phyloP scores from a whole-genome alignment of 2,329 filamentous ascomycete genomes.

The Drechslera avenae region DNA sequence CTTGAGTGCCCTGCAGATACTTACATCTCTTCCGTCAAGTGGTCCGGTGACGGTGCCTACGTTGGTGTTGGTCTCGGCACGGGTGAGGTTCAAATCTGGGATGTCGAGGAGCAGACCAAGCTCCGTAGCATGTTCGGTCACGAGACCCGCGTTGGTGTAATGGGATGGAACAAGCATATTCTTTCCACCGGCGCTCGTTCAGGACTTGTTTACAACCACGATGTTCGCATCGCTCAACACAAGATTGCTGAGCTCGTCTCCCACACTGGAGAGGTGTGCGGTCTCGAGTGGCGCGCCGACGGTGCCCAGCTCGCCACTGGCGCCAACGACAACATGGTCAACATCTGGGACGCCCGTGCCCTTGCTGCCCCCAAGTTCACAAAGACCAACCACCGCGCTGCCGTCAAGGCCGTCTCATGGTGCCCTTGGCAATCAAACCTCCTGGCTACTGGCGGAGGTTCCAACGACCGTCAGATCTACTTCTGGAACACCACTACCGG shows the following conservation, averaged over 20 bases:
- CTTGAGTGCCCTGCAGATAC: slow-evolving; percentile 88
- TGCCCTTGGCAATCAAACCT: slow-evolving; percentile 95
- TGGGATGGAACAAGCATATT: slow-evolving; percentile 98
- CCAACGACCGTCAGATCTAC: slow-evolving; percentile 97
- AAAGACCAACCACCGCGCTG: slow-evolving; percentile 99
- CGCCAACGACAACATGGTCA: slow-evolving; percentile 98
- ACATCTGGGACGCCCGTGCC: slow-evolving; percentile 97
- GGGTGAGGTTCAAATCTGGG: slow-evolving; percentile 99
- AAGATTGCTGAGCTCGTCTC: slow-evolving; percentile 97
- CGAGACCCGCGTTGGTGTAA: slow-evolving; percentile 93
- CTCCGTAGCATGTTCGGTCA: slow-evolving; percentile 98
- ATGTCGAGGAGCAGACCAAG: slow-evolving; percentile 92
- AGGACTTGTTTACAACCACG: slow-evolving; percentile 96
- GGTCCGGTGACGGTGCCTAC: slow-evolving; percentile 96
- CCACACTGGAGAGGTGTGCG: slow-evolving; percentile 97
- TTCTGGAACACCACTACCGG: slow-evolving; percentile 99
- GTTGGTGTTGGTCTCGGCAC: slow-evolving; percentile 93
- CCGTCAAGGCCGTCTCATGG: slow-evolving; percentile 97
- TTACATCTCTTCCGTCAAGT: slow-evolving; percentile 97
- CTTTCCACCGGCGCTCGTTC: slow-evolving; percentile 93
- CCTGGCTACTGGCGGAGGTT: slow-evolving; percentile 88
- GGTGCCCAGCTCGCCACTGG: slow-evolving; percentile 96
- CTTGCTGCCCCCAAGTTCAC: slow-evolving; percentile 95
- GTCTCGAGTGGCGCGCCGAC: slow-evolving; percentile 95
- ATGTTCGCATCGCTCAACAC: slow-evolving; percentile 96